Evolutionary conservation across 768 basidiomycete species (phyloP), one percentile per base, ranked within the genome.

Genomic region (Termitomyces sp.): DNA sequence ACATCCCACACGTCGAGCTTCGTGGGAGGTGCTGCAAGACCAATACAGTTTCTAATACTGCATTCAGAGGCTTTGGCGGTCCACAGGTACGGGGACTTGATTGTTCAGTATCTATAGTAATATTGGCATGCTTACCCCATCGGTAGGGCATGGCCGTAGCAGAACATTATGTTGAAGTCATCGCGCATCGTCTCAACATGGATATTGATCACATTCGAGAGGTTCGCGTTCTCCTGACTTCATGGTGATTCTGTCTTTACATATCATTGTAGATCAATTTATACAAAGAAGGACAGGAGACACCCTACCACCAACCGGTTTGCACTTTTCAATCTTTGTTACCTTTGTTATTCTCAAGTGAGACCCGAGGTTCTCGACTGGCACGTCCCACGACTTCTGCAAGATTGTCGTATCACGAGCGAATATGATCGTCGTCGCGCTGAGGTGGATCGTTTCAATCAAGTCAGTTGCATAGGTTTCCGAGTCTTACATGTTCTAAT

Each of bases 221-320:
- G 59, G 64, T 65, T 9, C 15, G 61, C 32, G 29, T 15, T 40
- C 15, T 45, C 29, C 11, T 54, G 14, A 8, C 40, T 10, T 5
- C 4, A 34, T 36, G 20, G 12, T 5, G 20, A 12, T 43, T 6
- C 25, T 11, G 14, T 7, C 36, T 37, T 20, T 9, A 25, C 10
- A 31, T n/a, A 17, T 47, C 37, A 25, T 1, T 5, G 4, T 10
- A 65, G 64, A 60, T 65, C 55, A 65, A 65, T 32, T 29, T 65
- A 29, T 65, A 65, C 29, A 65, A 65, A 37, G 64, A 65, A 58
- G 64, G 64, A 20, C 61, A 65, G 57, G 64, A 65, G 60, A 65
- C 64, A 7, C 64, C 61, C 14, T 65, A 65, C 29, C 64, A 60
- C 29, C 64, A 65, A 42, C 51, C 45, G 54, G 64, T 65, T 17